phyloP scores from a whole-genome alignment of 805 yeast genomes.

The Teunomyces lycoperdinae region DNA sequence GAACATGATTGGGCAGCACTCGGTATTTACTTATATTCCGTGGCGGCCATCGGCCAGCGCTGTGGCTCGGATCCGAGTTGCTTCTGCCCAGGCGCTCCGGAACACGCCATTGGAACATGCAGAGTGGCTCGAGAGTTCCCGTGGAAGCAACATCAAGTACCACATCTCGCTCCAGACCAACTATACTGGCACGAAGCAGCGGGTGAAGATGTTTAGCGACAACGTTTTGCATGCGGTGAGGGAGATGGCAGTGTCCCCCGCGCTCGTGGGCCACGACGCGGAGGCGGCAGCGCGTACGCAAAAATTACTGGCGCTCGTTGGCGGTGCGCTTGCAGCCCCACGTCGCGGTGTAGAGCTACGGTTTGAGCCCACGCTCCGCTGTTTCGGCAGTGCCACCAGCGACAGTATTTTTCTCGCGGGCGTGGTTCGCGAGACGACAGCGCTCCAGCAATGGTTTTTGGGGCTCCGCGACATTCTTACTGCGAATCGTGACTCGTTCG shows the following conservation, averaged over 20 bases:
- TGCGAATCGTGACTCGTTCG: conserved; percentile 9
- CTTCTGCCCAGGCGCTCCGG: conserved; percentile 5
- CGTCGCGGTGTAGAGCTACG: conserved; percentile 3
- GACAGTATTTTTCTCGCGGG: conserved; percentile 14
- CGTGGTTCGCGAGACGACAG: conserved; percentile 3
- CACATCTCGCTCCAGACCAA: conserved; percentile 19
- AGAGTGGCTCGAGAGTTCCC: neutral
- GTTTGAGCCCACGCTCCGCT: conserved; percentile 1
- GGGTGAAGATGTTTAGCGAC: conserved; percentile 6
- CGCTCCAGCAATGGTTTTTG: conserved; percentile 8
- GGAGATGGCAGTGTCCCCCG: neutral
- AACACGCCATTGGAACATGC: conserved; percentile 3
- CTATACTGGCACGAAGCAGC: conserved; percentile 7
- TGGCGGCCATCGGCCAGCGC: conserved; percentile 14
- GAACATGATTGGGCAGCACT: conserved; percentile 8
- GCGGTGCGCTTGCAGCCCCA: neutral
- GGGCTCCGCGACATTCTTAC: conserved; percentile 9
- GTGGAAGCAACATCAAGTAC: conserved; percentile 6
- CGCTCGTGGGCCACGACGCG: conserved; percentile 2
- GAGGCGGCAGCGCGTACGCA: conserved; percentile 2
- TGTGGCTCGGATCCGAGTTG: conserved; percentile 4
- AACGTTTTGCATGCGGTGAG: conserved; percentile 7
- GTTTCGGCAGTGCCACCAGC: conserved; percentile 3
- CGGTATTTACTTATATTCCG: conserved; percentile 16
- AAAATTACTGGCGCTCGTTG: conserved; percentile 4